phyloP scores from a whole-genome alignment of 2,329 filamentous ascomycete genomes.

The Fusarium foetens region DNA sequence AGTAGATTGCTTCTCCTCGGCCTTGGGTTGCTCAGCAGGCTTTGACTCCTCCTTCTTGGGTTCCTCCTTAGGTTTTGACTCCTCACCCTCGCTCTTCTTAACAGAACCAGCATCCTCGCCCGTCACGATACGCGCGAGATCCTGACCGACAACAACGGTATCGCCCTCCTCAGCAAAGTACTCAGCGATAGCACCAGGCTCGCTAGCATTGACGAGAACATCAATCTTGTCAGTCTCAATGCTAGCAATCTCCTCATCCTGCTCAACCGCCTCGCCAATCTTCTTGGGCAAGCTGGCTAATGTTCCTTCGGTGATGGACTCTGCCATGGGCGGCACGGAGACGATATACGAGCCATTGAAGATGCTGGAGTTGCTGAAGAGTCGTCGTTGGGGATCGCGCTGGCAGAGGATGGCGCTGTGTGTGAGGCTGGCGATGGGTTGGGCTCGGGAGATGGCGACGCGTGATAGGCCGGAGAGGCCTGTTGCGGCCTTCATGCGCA shows the following conservation, averaged over 20 bases:
- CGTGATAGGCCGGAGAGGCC: constrained; percentile 38
- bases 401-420: constrained; percentile 40
- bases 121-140: constrained; percentile 46
- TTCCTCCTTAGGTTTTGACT: constrained; percentile 27
- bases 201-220: constrained; percentile 44
- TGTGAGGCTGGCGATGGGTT: constrained; percentile 23
- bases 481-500: constrained; percentile 37
- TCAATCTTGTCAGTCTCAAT: constrained; percentile 51
- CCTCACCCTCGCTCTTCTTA: constrained; percentile 36
- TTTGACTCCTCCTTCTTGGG: constrained; percentile 36
- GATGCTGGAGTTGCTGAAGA: constrained; percentile 34
- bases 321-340: constrained; percentile 47
- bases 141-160: constrained; percentile 47
- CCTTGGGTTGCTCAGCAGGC: constrained; percentile 24
- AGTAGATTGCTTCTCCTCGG: constrained; percentile 33
- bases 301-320: constrained; percentile 49
- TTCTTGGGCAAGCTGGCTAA: constrained; percentile 43
- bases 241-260: constrained; percentile 48
- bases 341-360: constrained; percentile 42
- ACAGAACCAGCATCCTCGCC: constrained; percentile 35
- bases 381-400: constrained; percentile 38
- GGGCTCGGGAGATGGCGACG: constrained; percentile 20
- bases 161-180: constrained; percentile 48
- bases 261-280: constrained; percentile 46
- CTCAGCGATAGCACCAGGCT: constrained; percentile 43